These are phyloP conservation scores for Globisporangium polare DNA, from an alignment of 352 stramenopile species.

Conservation along the genomic window DNA sequence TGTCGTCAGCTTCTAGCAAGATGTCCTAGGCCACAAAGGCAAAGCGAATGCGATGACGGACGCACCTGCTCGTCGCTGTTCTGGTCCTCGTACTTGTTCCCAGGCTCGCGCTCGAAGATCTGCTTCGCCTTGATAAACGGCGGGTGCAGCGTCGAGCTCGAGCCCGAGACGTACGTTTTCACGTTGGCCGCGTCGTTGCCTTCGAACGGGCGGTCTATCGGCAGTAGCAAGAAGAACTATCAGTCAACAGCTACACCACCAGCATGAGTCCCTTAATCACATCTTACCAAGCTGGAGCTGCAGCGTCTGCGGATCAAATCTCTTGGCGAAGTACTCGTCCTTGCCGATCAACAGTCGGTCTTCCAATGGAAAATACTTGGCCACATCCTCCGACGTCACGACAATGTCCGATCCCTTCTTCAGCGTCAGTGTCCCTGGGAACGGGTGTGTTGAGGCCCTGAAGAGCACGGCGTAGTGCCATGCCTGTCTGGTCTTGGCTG, in stretches of 20 bases:
- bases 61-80: conserved; percentile 65
- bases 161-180: conserved; percentile 47
- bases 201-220: conserved; percentile 62
- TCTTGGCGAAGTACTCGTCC: conserved; percentile 42
- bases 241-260: not conserved
- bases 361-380: conserved; percentile 57
- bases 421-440: conserved; percentile 48
- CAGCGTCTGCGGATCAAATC: conserved; percentile 35
- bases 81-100: conserved; percentile 84
- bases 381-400: conserved; percentile 40
- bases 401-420: conserved; percentile 31
- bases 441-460: conserved; percentile 40
- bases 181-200: conserved; percentile 30
- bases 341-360: conserved; percentile 55
- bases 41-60: conserved; percentile 9
- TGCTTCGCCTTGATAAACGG: conserved; percentile 63
- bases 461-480: conserved; percentile 83
- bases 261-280: too few species aligned
- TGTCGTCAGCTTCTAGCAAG: not conserved
- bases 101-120: conserved; percentile 69
- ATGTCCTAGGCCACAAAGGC: not conserved
- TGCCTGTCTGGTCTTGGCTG: conserved; percentile 30
- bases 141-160: conserved; percentile 36
- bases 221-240: not conserved
- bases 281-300: conserved; percentile 45